A percentile compares a stretch with the other conserved stretches of the same genome.
phyloP scores from a whole-genome alignment of 106 monocot species.

The Posidonia australis region DNA sequence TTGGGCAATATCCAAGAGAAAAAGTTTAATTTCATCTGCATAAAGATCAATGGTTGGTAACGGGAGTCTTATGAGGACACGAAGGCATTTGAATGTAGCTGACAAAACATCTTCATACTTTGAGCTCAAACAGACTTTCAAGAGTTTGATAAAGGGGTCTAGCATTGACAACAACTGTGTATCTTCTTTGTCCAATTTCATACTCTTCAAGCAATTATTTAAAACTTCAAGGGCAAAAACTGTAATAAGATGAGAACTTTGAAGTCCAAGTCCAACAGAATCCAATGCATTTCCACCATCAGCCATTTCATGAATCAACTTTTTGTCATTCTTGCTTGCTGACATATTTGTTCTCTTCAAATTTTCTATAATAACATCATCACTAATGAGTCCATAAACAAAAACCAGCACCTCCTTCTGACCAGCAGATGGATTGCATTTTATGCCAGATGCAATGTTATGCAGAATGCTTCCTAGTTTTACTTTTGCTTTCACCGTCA shows the following conservation, averaged over 20 bases:
- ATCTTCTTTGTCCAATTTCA: conserved; percentile 56
- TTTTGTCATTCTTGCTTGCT: conserved; percentile 7
- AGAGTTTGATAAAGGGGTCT: conserved; percentile 66
- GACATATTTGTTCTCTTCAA: conserved; percentile 5
- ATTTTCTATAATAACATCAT: conserved; percentile 20
- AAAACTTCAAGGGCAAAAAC: conserved; percentile 75
- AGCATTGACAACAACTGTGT: conserved; percentile 56
- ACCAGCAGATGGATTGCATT: conserved; percentile 59
- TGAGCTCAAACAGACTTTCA: conserved; percentile 54
- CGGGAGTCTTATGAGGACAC: conserved; percentile 50
- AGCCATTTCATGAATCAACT: background rate
- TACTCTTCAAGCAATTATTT: conserved; percentile 59
- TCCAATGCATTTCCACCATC: background rate
- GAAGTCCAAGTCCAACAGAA: conserved; percentile 1
- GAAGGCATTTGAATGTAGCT: conserved; percentile 58
- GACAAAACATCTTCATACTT: conserved; percentile 74
- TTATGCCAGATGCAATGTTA: conserved; percentile 63
- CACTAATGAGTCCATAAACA: conserved; percentile 83
- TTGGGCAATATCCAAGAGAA: conserved; percentile 61
- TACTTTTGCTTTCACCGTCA: conserved; percentile 44
- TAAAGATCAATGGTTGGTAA: conserved; percentile 51
- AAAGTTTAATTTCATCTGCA: conserved; percentile 62
- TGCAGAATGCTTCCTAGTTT: conserved; percentile 64
- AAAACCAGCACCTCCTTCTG: conserved; percentile 53
- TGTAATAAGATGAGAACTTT: conserved; percentile 49